Percentiles rank a stretch among this genome's conserved stretches.
phyloP scores from a whole-genome alignment of 163 green algal species.

The Volvox carteri region DNA sequence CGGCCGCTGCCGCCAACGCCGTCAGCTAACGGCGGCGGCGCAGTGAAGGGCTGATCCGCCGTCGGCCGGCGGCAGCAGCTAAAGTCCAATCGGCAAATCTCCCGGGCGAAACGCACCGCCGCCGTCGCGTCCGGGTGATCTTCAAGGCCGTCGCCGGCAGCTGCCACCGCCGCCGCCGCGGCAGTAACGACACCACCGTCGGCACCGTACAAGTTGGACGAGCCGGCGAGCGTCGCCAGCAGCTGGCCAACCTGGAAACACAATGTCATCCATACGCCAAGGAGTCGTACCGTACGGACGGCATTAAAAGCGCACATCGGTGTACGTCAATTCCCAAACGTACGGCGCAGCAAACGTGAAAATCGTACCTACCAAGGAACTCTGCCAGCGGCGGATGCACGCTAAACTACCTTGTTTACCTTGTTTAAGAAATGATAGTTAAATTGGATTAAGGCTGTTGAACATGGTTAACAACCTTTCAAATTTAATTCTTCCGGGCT shows the following conservation, averaged over 20 bases:
- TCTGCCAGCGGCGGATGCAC: too few species aligned
- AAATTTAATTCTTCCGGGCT: too few species aligned
- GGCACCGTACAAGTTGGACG: not conserved
- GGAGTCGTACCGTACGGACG: too few species aligned
- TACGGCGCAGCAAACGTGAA: too few species aligned
- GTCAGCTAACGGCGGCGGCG: not conserved
- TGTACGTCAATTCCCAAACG: too few species aligned
- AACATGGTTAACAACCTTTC: too few species aligned
- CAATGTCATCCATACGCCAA: too few species aligned
- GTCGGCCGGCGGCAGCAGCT: conserved; percentile 14
- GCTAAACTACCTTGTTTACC: too few species aligned
- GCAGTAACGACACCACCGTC: not conserved
- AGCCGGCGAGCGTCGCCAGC: conserved; percentile 18
- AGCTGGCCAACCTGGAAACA: conserved; percentile 23
- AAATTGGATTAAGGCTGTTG: too few species aligned
- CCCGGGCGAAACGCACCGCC: not conserved
- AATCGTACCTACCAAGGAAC: too few species aligned
- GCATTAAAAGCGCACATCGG: too few species aligned
- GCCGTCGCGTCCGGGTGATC: not conserved
- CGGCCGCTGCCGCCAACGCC: not conserved
- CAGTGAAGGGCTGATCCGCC: not conserved
- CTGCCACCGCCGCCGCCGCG: not conserved
- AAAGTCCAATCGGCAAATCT: conserved; percentile 51
- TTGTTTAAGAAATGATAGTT: too few species aligned
- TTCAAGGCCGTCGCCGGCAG: not conserved